phyloP scores from a whole-genome alignment of 371 early-diverging fungal genomes.

The Apophysomyces variabilis region DNA sequence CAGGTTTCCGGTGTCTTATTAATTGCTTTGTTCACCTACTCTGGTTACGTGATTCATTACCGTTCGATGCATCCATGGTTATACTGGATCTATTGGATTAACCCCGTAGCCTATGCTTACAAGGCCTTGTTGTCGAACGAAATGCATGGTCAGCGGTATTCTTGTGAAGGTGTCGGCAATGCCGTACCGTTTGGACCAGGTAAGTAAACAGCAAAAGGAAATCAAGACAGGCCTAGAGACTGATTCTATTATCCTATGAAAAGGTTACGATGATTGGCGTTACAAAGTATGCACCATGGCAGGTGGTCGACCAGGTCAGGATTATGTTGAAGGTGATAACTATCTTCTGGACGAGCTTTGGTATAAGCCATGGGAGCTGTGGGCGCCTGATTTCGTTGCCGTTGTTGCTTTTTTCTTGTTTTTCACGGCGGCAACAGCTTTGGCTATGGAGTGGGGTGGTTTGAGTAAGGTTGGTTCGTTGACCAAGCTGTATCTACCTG shows the following conservation, averaged over 20 bases:
- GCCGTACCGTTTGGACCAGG: slow-evolving; percentile 48
- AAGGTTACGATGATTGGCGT: slow-evolving; percentile 39
- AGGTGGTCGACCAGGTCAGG: slow-evolving; percentile 54
- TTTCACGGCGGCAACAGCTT: slow-evolving; percentile 40
- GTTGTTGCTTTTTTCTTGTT: slow-evolving; percentile 45
- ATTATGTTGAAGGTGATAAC: slow-evolving; percentile 54
- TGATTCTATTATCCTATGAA: too few species aligned
- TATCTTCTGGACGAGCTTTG: slow-evolving; percentile 47
- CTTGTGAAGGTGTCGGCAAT: slow-evolving; percentile 49
- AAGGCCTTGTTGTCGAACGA: slow-evolving; percentile 69
- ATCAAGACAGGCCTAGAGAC: too few species aligned
- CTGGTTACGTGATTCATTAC: slow-evolving; percentile 46
- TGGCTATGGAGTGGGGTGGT: slow-evolving; percentile 47
- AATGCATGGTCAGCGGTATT: slow-evolving; percentile 45
- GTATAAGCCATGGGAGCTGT: slow-evolving; percentile 43
- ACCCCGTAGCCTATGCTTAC: slow-evolving; percentile 69
- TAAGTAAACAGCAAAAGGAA: too few species aligned
- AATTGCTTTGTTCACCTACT: slow-evolving; percentile 50
- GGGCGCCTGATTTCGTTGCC: slow-evolving; percentile 58
- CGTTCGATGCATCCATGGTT: slow-evolving; percentile 58
- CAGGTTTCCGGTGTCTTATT: slow-evolving; percentile 50
- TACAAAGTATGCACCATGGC: slow-evolving; percentile 59
- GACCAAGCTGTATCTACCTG: slow-evolving; percentile 51
- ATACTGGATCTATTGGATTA: slow-evolving; percentile 60
- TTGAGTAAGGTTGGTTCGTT: slow-evolving; percentile 44